Evolutionary conservation across 2,329 filamentous ascomycete genomes (phyloP).

Genomic region (Beauveria sp.): DNA sequence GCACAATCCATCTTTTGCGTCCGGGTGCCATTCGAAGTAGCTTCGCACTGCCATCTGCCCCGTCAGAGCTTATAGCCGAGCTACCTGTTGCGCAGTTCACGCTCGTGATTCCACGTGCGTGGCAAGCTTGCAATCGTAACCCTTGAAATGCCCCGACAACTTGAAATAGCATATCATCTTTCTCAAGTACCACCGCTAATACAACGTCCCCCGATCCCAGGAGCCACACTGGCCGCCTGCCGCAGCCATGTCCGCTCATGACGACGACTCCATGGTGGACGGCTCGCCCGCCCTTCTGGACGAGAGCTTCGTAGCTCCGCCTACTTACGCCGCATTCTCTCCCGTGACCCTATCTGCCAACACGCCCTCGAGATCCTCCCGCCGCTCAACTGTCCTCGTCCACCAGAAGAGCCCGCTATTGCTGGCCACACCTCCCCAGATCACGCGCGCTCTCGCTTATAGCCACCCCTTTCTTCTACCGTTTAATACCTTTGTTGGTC

Average conservation of each 20-base stretch:
- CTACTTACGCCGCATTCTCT: slow-evolving; percentile 86
- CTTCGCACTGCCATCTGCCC: background rate
- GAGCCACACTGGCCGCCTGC: slow-evolving; percentile 9
- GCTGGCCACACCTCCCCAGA: slow-evolving; percentile 86
- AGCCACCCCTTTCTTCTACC: slow-evolving; percentile 91
- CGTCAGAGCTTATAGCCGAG: background rate
- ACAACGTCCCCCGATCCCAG: background rate
- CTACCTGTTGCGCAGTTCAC: background rate
- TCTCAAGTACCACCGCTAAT: background rate
- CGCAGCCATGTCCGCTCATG: slow-evolving; percentile 19
- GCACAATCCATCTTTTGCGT: too few relatives aligned
- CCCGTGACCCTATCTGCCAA: slow-evolving; percentile 68
- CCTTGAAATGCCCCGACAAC: background rate
- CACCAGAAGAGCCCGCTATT: slow-evolving; percentile 94
- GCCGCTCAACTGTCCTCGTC: slow-evolving; percentile 85
- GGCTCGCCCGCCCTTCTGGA: slow-evolving; percentile 20
- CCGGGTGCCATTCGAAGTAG: background rate
- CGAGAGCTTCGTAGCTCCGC: slow-evolving; percentile 31
- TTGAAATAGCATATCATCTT: background rate
- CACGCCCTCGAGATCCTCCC: slow-evolving; percentile 51
- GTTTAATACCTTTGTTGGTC: slow-evolving; percentile 74
- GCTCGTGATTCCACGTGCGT: background rate
- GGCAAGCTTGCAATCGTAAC: background rate
- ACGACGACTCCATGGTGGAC: slow-evolving; percentile 21
- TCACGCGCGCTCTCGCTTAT: slow-evolving; percentile 89